Evolutionary conservation across 306 rosid species (phyloP), one percentile per base, ranked within the genome.

Genomic region (Rosa lucieae): DNA sequence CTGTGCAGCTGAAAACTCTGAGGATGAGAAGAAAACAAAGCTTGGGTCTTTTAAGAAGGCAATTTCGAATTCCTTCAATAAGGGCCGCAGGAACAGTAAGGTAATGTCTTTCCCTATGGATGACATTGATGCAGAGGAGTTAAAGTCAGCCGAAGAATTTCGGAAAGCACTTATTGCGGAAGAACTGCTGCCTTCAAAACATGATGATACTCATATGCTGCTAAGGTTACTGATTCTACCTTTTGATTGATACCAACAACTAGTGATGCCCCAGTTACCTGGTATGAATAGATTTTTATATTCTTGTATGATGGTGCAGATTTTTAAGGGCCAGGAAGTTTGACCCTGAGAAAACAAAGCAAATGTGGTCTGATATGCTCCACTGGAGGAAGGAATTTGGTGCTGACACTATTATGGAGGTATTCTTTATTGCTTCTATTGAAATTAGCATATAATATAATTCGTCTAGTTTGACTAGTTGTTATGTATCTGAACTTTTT

Each of bases 161-260:
- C 98, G 99, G 80, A 91, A 91, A 89, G 67, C 76, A 46, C 97
- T 95, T 37, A 55, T 89, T 72, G 77, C 84, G 69, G 99, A 95
- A 72, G 97, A 95, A 43, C 83, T 93, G 18, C 89, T 95, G 63
- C 96, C 97, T 65, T 71, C 94, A 37, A 93, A 85, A 80, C 90
- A 86, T 78, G 97, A 95, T 65, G 97, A 95, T 86, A 89, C 85
- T 73, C 96, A 89, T 78, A 86, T 85, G 88, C 84, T 95, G 94
- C 86, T 95, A 71, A 91, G 98, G 97, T 92, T 71, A 51, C 56
- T 20, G 2, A 72, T n/a, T 72, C 63, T 47, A 11, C 29, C 43
- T 75, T 75, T 75, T 43, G 58, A 76, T 61, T 44, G 61, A 2
- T 1, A 63, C 15, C 37, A 26, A 44, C 71, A 29, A 12, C 48